Evolutionary conservation across 352 stramenopile genomes (phyloP).

Genomic region (Stephanocyclus meneghinianus): DNA sequence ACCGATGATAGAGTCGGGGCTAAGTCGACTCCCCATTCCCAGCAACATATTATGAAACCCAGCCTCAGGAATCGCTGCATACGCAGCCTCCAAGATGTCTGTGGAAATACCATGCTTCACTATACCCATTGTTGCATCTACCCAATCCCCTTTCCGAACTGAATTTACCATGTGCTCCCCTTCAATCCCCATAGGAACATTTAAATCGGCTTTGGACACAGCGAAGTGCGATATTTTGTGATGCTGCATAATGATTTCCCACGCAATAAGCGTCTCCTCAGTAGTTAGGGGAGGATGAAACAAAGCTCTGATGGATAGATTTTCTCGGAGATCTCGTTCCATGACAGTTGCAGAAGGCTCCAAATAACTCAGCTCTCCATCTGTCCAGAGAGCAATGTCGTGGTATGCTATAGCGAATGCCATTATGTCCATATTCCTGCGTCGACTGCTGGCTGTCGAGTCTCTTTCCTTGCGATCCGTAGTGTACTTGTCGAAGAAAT

Average conservation of each 20-base stretch:
- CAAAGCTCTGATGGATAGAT: background rate
- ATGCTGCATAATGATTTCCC: slow-evolving; percentile 49
- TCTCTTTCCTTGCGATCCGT: background rate
- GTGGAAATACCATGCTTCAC: slow-evolving; percentile 45
- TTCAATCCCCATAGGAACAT: background rate
- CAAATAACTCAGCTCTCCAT: slow-evolving; percentile 44
- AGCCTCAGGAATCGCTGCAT: slow-evolving; percentile 29
- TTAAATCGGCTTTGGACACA: background rate
- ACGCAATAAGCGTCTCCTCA: slow-evolving; percentile 19
- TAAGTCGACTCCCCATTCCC: slow-evolving; percentile 16
- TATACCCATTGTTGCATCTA: slow-evolving; percentile 48
- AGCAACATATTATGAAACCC: slow-evolving; percentile 50
- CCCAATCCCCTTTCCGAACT: slow-evolving; percentile 53
- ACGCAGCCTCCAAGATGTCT: slow-evolving; percentile 35
- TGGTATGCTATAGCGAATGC: slow-evolving; percentile 48
- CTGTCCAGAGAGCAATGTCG: slow-evolving; percentile 50
- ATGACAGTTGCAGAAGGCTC: slow-evolving; percentile 27
- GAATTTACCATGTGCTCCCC: slow-evolving; percentile 47
- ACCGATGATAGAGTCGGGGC: slow-evolving; percentile 21
- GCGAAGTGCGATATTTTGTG: slow-evolving; percentile 43
- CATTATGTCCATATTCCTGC: slow-evolving; percentile 30
- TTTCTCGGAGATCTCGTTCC: slow-evolving; percentile 10
- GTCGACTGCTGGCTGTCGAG: background rate
- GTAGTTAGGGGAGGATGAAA: background rate
- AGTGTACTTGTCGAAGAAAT: slow-evolving; percentile 22